These are phyloP conservation scores for Backusella liffmaniae DNA, from an alignment of 192 early-diverging fungal species.

Conservation along the genomic window DNA sequence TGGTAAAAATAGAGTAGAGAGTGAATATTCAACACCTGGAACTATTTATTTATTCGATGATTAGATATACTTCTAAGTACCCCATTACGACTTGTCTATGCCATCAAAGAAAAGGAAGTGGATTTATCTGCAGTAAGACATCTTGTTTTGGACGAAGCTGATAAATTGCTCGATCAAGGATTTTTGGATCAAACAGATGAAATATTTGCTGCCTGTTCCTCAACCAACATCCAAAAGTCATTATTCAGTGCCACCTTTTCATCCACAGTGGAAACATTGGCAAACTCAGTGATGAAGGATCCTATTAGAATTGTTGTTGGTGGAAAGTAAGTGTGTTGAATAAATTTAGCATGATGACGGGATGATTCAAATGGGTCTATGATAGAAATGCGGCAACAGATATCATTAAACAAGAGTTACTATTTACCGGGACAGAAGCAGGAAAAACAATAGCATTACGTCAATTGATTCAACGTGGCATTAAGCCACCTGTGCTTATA, in stretches of 20 bases:
- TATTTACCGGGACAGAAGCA: constrained; percentile 90
- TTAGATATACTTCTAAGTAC: constrained; percentile 94
- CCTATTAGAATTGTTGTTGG: constrained; percentile 91
- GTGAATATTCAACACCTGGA: not conserved
- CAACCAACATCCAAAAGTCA: constrained; percentile 68
- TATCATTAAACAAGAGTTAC: constrained; percentile 84
- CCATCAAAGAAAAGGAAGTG: constrained; percentile 75
- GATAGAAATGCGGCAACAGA: constrained; percentile 86
- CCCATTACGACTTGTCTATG: constrained; percentile 88
- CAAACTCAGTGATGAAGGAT: constrained; percentile 86
- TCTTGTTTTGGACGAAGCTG: constrained; percentile 83
- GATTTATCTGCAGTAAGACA: constrained; percentile 68
- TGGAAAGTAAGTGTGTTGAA: constrained; percentile 51
- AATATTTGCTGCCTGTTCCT: constrained; percentile 83
- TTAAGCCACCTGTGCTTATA: constrained; percentile 92
- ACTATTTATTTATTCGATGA: not conserved
- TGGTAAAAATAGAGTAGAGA: constrained; percentile 22
- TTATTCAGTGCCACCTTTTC: constrained; percentile 96
- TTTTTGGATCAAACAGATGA: constrained; percentile 89
- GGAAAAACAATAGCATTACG: constrained; percentile 94
- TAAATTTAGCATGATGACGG: not conserved
- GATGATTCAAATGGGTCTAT: not conserved
- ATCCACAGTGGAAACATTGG: constrained; percentile 86
- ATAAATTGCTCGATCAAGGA: constrained; percentile 77
- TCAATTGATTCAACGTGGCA: constrained; percentile 70